Base-by-base conservation (phyloP, 2,329 filamentous ascomycete genomes). In the Amauroascus verrucosus region DNA sequence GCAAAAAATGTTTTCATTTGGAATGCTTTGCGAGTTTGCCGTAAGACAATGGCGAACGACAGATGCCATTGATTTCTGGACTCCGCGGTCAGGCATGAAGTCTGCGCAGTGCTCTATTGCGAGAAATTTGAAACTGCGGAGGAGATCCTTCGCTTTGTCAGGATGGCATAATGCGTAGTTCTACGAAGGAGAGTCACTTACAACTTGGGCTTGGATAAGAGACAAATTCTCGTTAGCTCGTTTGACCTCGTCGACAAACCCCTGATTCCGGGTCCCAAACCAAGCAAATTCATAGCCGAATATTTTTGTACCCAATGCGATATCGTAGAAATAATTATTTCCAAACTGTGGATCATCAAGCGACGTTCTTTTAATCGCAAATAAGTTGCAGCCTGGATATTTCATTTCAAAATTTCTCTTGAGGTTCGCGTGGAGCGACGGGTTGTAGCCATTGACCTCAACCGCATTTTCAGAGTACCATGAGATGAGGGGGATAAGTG, bases 191-290 rank as follows among this genome's bases (percentile, higher is more conserved):
- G 26, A 9, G 44, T 3, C 14, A 66, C 83, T 71, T 75, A 87
- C 83, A 59, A 93, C 84, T 72, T 98, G 89, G 22, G 91, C 87
- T 67, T 97, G 89, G 32, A 98, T 88, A 32, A 95, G 75, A 22
- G 90, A 95, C 50, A 98, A 69, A 67, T 98, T 97, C 57, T 85
- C 74, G 67, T 98, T 98, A 40, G 91, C 93, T 56, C 83, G 82
- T 62, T 84, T 80, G 70, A 98, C 84, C 65, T 98, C 93, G 47
- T 80, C 79, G 57, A 80, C 78, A 70, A 95, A 95, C 0, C 90
- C 90, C 62, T 84, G 79, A 52, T 81, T 78, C 59, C 74, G 76
- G 60, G 55, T 68, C 41, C 85, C 85, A 51, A 73, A 73, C 93
- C 93, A 98, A 37, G 83, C 82, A 53, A 81, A 76, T 66, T 95